Evolutionary conservation across 441 rosid genomes (phyloP).

Genomic region (Sinapis alba): DNA sequence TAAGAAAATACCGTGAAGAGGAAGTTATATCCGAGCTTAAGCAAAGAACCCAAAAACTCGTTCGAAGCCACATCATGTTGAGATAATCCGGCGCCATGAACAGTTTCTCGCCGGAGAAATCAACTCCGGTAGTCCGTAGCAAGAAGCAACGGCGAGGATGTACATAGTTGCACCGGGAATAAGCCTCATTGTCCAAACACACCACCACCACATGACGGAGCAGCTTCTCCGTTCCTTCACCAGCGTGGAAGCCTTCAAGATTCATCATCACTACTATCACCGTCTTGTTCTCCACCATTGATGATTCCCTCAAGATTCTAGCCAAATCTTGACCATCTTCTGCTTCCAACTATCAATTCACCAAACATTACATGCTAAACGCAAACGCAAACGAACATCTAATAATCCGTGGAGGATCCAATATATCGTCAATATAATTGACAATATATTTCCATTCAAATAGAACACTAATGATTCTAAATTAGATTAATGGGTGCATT

Average conservation of each 20-base stretch:
- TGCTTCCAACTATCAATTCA: background rate
- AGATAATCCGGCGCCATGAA: slow-evolving; percentile 43
- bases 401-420: too few species aligned
- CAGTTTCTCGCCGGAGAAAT: slow-evolving; percentile 42
- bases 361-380: background rate
- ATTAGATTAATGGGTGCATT: too few species aligned
- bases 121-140: slow-evolving; percentile 22
- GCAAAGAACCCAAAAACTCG: slow-evolving; percentile 41
- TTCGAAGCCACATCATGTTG: slow-evolving; percentile 51
- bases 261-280: slow-evolving; percentile 46
- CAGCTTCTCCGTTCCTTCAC: slow-evolving; percentile 37
- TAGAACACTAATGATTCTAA: too few species aligned
- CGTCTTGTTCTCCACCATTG: slow-evolving; percentile 25
- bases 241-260: slow-evolving; percentile 38
- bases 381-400: background rate
- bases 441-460: too few species aligned
- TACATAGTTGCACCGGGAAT: slow-evolving; percentile 27
- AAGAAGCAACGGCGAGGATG: slow-evolving; percentile 40
- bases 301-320: slow-evolving; percentile 19
- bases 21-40: slow-evolving; percentile 45
- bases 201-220: slow-evolving; percentile 41
- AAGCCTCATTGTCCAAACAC: slow-evolving; percentile 43
- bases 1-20: slow-evolving; percentile 42
- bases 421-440: too few species aligned
- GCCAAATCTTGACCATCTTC: slow-evolving; percentile 1